These are phyloP conservation scores for Talaromyces sp. DNA, from an alignment of 2,329 filamentous ascomycete species.

Conservation along the genomic window DNA sequence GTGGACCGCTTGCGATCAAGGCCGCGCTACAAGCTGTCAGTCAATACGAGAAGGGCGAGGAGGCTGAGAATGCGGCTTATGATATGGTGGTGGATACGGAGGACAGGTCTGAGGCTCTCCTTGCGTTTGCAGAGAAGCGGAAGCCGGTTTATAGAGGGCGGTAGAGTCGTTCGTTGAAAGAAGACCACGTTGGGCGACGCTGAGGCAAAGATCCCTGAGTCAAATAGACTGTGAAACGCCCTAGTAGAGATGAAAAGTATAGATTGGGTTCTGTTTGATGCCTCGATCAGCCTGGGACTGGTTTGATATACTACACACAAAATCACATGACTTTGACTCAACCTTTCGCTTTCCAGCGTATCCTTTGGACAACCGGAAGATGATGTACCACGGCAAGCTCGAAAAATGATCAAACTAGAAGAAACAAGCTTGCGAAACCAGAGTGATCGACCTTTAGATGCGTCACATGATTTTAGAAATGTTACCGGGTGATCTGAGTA, in stretches of 20 bases:
- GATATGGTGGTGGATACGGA: slow-evolving; percentile 77
- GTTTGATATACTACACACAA: neutral
- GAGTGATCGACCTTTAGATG: neutral
- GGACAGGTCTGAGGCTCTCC: slow-evolving; percentile 83
- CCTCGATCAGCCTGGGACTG: neutral
- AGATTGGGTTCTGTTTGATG: neutral
- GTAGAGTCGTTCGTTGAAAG: slow-evolving; percentile 1
- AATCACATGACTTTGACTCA: neutral
- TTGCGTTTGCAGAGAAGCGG: slow-evolving; percentile 77
- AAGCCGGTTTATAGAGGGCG: slow-evolving; percentile 64
- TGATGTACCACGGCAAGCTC: neutral
- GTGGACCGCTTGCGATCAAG: slow-evolving; percentile 78
- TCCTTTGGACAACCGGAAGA: neutral
- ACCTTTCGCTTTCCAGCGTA: neutral
- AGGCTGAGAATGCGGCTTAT: slow-evolving; percentile 85
- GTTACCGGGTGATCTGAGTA: neutral
- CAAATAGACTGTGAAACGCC: neutral
- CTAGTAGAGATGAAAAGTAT: neutral
- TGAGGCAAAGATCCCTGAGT: neutral
- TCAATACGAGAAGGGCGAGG: slow-evolving; percentile 63
- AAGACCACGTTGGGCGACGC: neutral
- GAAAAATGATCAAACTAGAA: neutral
- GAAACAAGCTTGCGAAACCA: neutral
- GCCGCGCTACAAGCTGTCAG: slow-evolving; percentile 77
- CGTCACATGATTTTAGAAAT: slow-evolving; percentile 4